Percentiles rank a stretch among this genome's conserved stretches.
Conservation (phyloP, 2,329 filamentous ascomycete species). For the Colletotrichum simmondsii region DNA sequence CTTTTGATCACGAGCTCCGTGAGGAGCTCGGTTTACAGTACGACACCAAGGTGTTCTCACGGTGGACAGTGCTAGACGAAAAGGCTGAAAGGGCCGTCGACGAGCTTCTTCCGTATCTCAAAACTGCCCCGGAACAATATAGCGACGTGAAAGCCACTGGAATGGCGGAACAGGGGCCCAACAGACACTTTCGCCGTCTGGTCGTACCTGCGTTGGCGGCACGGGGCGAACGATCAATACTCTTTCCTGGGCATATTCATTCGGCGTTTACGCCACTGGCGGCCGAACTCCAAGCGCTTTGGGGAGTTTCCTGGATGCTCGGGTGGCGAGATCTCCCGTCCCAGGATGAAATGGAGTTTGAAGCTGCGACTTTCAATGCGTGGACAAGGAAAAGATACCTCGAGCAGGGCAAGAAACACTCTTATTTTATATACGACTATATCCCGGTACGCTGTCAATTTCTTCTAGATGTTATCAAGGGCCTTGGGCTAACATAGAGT, state of each 20-base stretch:
- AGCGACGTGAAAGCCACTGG: not conserved
- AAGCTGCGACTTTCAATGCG: constrained; percentile 43
- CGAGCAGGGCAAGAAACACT: constrained; percentile 41
- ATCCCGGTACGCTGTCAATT: constrained; percentile 38
- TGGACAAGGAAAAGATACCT: constrained; percentile 47
- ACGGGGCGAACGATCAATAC: constrained; percentile 43
- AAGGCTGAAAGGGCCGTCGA: constrained; percentile 34
- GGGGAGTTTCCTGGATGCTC: constrained; percentile 43
- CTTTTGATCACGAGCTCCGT: constrained; percentile 36
- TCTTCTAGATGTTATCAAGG: too few species aligned
- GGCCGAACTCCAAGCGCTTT: constrained; percentile 44
- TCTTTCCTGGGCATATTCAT: constrained; percentile 45
- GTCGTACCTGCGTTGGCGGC: constrained; percentile 39
- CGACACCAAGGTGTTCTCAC: not conserved
- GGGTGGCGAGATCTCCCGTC: constrained; percentile 39
- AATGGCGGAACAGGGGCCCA: constrained; percentile 35
- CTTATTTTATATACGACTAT: constrained; percentile 46
- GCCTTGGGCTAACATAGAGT: not conserved
- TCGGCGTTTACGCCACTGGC: constrained; percentile 41
- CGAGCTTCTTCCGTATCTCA: constrained; percentile 34
- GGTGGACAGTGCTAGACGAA: constrained; percentile 35
- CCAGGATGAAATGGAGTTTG: constrained; percentile 41
- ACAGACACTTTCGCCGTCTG: constrained; percentile 39
- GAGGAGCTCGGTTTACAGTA: constrained; percentile 9
- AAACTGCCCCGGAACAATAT: constrained; percentile 20